Evolutionary conservation across 306 rosid genomes (phyloP), one percentile per base, ranked within the genome.

Genomic region (Abrus precatorius): DNA sequence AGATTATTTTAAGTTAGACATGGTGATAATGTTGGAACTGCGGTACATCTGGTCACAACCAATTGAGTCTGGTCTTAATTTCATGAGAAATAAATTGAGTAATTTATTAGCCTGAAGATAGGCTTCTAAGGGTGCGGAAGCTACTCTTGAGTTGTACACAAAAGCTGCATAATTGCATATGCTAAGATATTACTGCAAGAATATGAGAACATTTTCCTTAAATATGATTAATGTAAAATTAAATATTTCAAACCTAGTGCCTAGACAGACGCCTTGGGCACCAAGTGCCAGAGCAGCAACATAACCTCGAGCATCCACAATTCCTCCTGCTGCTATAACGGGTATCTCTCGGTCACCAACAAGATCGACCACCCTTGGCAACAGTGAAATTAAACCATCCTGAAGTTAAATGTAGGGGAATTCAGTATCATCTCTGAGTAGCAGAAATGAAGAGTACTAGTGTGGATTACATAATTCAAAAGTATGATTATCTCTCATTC

Each of bases 271-370:
- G 20, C 93, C 98, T 62, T 77, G 86, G 74, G 98, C 97, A 56
- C 98, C 98, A 68, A 94, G 94, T 75, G 98, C 98, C 74, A 94
- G 62, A 20, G 94, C 94, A 71, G 97, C 98, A 69, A 89, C 98
- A 89, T 92, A 94, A 44, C 97, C 97, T 6, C 93, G 86, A 1
- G 85, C 89, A 84, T 92, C 97, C 11, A 82, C 94, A 63, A 94
- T 94, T 57, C 90, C 93, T 12, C 98, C 97, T 0, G 98, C 91
- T 11, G 98, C 97, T 29, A 94, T 89, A 50, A 94, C 90, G 53
- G 97, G 94, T 71, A 94, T 91, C 28, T 84, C 84, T 70, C 50
- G 60, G 63, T 88, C 84, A 65, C 89, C 97, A 73, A 88, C 93
- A 79, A 94, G 90, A 91, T 94, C 89, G 3, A 88, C 97, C 62